Percentiles rank a stretch among this genome's conserved stretches.
These are phyloP conservation scores for Carex myosuroides DNA, from an alignment of 176 grass and related monocot species.

Conservation along the genomic window DNA sequence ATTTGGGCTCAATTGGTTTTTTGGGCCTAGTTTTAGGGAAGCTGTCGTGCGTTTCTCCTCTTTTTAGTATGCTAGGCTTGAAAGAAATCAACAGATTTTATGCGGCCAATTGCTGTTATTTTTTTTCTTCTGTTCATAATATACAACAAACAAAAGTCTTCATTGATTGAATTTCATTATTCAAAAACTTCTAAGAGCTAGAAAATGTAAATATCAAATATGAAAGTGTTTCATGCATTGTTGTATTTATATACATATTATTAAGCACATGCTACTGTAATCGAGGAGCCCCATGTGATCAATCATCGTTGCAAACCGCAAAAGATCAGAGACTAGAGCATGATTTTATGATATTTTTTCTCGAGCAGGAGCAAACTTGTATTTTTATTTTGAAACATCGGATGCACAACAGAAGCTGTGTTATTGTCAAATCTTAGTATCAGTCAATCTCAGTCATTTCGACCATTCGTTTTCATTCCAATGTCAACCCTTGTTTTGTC, in stretches of 20 bases:
- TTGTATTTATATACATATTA: not conserved
- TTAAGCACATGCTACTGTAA: not conserved
- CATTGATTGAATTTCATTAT: too few species aligned
- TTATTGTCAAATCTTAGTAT: not conserved
- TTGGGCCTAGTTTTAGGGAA: not conserved
- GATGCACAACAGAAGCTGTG: not conserved
- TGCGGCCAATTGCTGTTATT: too few species aligned
- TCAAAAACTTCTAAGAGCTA: too few species aligned
- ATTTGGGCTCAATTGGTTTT: not conserved
- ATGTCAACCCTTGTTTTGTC: slow-evolving; percentile 3
- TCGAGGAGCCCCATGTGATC: not conserved
- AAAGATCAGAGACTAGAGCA: too few species aligned
- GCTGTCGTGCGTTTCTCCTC: too few species aligned
- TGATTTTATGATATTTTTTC: too few species aligned
- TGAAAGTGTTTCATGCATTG: too few species aligned
- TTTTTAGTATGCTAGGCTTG: too few species aligned
- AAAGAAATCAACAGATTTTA: too few species aligned
- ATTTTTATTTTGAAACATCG: not conserved
- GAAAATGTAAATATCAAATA: too few species aligned
- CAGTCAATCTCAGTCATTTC: not conserved
- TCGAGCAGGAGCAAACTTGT: not conserved
- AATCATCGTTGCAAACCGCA: not conserved
- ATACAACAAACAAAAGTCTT: too few species aligned
- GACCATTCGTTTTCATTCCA: not conserved
- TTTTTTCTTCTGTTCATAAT: too few species aligned